Percentiles rank a stretch among this genome's conserved stretches.
These are phyloP conservation scores for Trametes hirsuta DNA, from an alignment of 1,284 basidiomycete species.

Conservation along the genomic window DNA sequence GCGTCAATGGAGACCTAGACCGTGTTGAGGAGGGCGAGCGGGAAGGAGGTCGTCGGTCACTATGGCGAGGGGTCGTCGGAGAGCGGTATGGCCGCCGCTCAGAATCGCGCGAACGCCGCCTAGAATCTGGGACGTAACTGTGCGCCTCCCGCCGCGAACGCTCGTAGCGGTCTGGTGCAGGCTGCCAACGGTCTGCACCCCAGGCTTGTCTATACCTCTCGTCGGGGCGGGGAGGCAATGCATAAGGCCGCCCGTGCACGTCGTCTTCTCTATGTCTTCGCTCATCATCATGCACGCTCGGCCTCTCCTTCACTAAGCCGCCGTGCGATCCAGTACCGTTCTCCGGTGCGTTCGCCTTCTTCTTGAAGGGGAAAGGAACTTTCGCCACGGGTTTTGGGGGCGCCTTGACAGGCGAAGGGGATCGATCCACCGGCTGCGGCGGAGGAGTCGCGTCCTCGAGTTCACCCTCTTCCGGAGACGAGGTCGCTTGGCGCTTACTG, in stretches of 20 bases:
- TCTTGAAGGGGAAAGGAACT: slow-evolving; percentile 76
- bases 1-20: slow-evolving; percentile 32
- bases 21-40: slow-evolving; percentile 33
- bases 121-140: slow-evolving; percentile 20
- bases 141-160: slow-evolving; percentile 19
- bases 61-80: slow-evolving; percentile 20
- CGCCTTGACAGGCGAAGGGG: slow-evolving; percentile 29
- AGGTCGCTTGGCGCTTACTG: slow-evolving; percentile 57
- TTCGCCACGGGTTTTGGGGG: slow-evolving; percentile 27
- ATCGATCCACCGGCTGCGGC: slow-evolving; percentile 24
- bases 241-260: slow-evolving; percentile 26
- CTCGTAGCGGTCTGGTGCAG: slow-evolving; percentile 27
- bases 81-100: slow-evolving; percentile 27
- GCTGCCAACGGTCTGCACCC: slow-evolving; percentile 30
- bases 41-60: slow-evolving; percentile 13
- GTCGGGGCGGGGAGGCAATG: slow-evolving; percentile 19
- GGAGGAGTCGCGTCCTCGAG: slow-evolving; percentile 52
- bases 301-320: slow-evolving; percentile 9
- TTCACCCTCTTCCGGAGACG: slow-evolving; percentile 79
- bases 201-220: slow-evolving; percentile 16
- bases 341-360: slow-evolving; percentile 40
- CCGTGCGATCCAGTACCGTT: slow-evolving; percentile 20
- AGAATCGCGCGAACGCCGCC: slow-evolving; percentile 22
- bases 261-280: slow-evolving; percentile 40
- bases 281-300: slow-evolving; percentile 49